Conservation (phyloP, 495 filamentous ascomycete species). For the Hypomontagnella monticulosa region DNA sequence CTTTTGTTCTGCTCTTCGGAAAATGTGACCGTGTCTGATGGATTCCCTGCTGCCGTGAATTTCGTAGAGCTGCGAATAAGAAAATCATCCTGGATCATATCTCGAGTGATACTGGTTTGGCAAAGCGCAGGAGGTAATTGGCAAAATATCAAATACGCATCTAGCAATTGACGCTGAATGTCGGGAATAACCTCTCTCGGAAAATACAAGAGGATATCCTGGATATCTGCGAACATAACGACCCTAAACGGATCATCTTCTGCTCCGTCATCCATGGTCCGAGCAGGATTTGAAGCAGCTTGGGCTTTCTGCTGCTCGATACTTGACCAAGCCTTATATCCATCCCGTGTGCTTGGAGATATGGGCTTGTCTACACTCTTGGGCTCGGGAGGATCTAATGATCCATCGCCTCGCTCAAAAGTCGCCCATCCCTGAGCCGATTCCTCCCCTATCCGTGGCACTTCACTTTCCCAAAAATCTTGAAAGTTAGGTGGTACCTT, state of each 20-base stretch:
- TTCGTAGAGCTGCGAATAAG: slow-evolving; percentile 36
- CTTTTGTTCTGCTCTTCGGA: slow-evolving; percentile 39
- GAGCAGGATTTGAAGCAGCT: slow-evolving; percentile 68
- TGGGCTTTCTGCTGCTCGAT: slow-evolving; percentile 63
- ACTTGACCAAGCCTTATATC: slow-evolving; percentile 66
- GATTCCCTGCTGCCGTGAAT: slow-evolving; percentile 8
- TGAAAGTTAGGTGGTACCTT: slow-evolving; percentile 60
- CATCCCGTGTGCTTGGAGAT: slow-evolving; percentile 47
- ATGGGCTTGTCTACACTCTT: slow-evolving; percentile 25
- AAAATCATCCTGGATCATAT: slow-evolving; percentile 50
- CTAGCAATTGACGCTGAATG: slow-evolving; percentile 61
- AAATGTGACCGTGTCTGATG: slow-evolving; percentile 15
- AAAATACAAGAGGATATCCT: slow-evolving; percentile 67
- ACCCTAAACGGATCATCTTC: slow-evolving; percentile 83
- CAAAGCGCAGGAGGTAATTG: slow-evolving; percentile 65
- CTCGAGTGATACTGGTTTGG: slow-evolving; percentile 19
- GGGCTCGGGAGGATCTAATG: slow-evolving; percentile 52
- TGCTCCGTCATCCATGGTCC: slow-evolving; percentile 68
- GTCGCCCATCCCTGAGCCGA: slow-evolving; percentile 74
- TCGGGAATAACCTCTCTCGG: slow-evolving; percentile 46
- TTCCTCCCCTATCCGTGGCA: slow-evolving; percentile 79
- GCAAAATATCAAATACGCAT: slow-evolving; percentile 76
- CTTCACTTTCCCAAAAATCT: slow-evolving; percentile 89
- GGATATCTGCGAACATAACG: slow-evolving; percentile 80
- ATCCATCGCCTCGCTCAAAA: slow-evolving; percentile 52